Conservation (phyloP, 2,329 filamentous ascomycete genomes). For the Penicillium sp. region DNA sequence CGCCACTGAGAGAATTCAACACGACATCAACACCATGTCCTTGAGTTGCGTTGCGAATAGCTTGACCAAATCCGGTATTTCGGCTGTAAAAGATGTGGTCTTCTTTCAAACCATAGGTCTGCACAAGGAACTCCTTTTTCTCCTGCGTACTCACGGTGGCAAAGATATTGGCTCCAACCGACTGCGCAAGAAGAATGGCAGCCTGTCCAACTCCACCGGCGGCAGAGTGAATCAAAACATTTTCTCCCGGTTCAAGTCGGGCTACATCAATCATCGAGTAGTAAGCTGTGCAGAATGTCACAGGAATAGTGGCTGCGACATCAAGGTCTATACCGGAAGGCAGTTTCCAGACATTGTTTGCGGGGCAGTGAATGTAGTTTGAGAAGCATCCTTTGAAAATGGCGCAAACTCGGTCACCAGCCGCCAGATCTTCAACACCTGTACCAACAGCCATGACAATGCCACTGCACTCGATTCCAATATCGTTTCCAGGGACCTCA, state of each 20-base stretch:
- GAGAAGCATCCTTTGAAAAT: slow-evolving; percentile 27
- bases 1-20: slow-evolving; percentile 25
- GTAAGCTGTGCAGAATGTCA: slow-evolving; percentile 22
- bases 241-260: slow-evolving; percentile 15
- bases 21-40: slow-evolving; percentile 26
- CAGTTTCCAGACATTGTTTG: slow-evolving; percentile 28
- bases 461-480: slow-evolving; percentile 40
- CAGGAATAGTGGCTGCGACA: slow-evolving; percentile 24
- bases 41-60: slow-evolving; percentile 24
- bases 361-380: slow-evolving; percentile 27
- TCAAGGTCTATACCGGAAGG: slow-evolving; percentile 22
- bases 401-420: slow-evolving; percentile 40
- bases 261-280: slow-evolving; percentile 24
- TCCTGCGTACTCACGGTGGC: slow-evolving; percentile 19
- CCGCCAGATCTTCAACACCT: slow-evolving; percentile 24
- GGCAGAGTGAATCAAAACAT: slow-evolving; percentile 22
- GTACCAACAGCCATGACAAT: slow-evolving; percentile 27
- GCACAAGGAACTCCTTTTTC: slow-evolving; percentile 20
- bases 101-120: slow-evolving; percentile 10
- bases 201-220: slow-evolving; percentile 24
- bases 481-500: slow-evolving; percentile 21
- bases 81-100: slow-evolving; percentile 18
- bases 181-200: slow-evolving; percentile 20
- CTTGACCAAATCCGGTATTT: slow-evolving; percentile 16
- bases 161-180: slow-evolving; percentile 19